phyloP scores from a whole-genome alignment of 805 yeast species.

The Metahyphopichia silvanorum region DNA sequence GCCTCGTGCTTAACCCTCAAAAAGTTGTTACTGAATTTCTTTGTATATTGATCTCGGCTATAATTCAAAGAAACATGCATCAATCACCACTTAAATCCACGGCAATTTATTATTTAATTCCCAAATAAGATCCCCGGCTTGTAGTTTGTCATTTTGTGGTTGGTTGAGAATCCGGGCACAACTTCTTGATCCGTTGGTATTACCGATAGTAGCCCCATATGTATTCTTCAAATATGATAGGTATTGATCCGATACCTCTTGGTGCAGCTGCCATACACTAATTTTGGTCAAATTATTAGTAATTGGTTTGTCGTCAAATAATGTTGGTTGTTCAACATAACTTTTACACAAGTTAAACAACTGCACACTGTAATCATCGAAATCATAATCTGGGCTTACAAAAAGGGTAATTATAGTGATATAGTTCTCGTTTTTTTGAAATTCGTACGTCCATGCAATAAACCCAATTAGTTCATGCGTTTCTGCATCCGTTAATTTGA shows the following conservation, averaged over 20 bases:
- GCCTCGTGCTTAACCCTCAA: no score
- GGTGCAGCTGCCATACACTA: slow-evolving; percentile 33
- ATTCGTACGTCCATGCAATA: slow-evolving; percentile 39
- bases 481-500: slow-evolving; percentile 17
- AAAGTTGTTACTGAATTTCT: no score
- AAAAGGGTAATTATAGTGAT: slow-evolving; percentile 26
- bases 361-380: not conserved
- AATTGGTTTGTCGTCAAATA: no score
- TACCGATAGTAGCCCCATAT: slow-evolving; percentile 14
- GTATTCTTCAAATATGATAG: slow-evolving; percentile 11
- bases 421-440: slow-evolving; percentile 15
- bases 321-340: not conserved
- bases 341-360: slow-evolving; percentile 2
- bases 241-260: slow-evolving; percentile 19
- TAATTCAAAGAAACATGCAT: no score
- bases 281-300: slow-evolving; percentile 10
- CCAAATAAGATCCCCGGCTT: slow-evolving; percentile 31
- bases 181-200: slow-evolving; percentile 33
- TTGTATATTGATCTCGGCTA: no score
- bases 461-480: no score
- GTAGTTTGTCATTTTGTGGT: slow-evolving; percentile 20
- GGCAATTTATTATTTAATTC: slow-evolving; percentile 40
- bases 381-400: slow-evolving; percentile 16
- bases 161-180: slow-evolving; percentile 27
- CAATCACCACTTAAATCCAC: slow-evolving; percentile 44